phyloP scores from a whole-genome alignment of 2,329 filamentous ascomycete genomes.

The Emergomyces africanus region DNA sequence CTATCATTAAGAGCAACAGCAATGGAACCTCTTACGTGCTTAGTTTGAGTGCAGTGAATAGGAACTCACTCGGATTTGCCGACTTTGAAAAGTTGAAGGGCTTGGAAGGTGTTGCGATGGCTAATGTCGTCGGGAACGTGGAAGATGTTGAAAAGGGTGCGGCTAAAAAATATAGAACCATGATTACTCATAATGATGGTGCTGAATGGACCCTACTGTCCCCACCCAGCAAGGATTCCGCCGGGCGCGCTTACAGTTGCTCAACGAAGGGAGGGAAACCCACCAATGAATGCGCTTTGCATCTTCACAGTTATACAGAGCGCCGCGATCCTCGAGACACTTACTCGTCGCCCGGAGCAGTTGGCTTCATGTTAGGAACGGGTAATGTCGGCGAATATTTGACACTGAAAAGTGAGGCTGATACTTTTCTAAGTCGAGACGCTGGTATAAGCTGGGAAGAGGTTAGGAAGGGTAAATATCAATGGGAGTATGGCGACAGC shows the following conservation, averaged over 20 bases:
- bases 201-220: conserved; percentile 68
- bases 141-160: conserved; percentile 49
- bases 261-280: conserved; percentile 41
- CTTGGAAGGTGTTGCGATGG: conserved; percentile 77
- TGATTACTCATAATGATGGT: conserved; percentile 95
- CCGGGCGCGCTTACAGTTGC: conserved; percentile 62
- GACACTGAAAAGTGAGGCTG: conserved; percentile 53
- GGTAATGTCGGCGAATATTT: conserved; percentile 78
- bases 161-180: conserved; percentile 70
- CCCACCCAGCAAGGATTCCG: conserved; percentile 57
- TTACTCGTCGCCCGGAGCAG: conserved; percentile 74
- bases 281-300: conserved; percentile 61
- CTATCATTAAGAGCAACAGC: conserved; percentile 95
- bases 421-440: conserved; percentile 84
- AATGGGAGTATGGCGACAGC: conserved; percentile 93
- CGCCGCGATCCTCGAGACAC: conserved; percentile 68
- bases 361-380: conserved; percentile 80
- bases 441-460: conserved; percentile 81
- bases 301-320: conserved; percentile 94
- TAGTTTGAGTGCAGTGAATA: conserved; percentile 69
- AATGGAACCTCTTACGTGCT: conserved; percentile 93
- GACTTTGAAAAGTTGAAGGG: conserved; percentile 95
- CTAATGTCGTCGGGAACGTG: conserved; percentile 71
- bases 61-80: conserved; percentile 63
- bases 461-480: conserved; percentile 76